Base-by-base conservation (phyloP, 805 yeast genomes). In the Sugiyamaella americana region DNA sequence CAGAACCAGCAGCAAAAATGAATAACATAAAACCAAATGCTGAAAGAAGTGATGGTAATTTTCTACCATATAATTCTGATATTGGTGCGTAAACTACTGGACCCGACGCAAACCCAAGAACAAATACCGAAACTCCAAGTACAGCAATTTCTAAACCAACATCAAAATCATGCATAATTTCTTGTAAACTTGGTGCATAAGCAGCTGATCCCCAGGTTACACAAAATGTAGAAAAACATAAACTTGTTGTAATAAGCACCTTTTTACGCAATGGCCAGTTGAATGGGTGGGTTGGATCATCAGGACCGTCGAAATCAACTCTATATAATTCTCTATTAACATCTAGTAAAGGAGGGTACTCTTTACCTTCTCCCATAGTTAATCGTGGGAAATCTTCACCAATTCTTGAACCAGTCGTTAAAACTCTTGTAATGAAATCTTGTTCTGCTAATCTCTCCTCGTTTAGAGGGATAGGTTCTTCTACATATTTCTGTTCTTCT, bases 81-180 rank as follows among this genome's bases (percentile, higher is more conserved):
- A 84, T 62, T 3, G 95, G 96, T 21, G 93, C 96, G 87, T 93
- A 89, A 32, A 87, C 58, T 43, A 89, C 71, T 2, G 98, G 98
- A 17, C 97, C 96, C 0, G 87, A 75, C 1, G 96, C 97, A 66
- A 88, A 91, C 8, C 97, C 98, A 37, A 87, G 64, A n/a, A 89
- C 96, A 58, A 78, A 89, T 21, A 88, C 70, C 0, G 96, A 80
- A 6, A 87, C 74, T 47, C 87, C 84, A 40, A 91, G 71, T 19
- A 85, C 75, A 8, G 84, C 82, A n/a, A 80, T 89, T 8, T 79
- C 84, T 3, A 58, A 51, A 37, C 84, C 82, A 41, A 89, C 79
- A 49, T 76, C 76, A 64, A 64, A 89, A 35, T 72, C 65, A 41
- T 54, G 67, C 52, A 74, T 63, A 26, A 87, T 58, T 18, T 64